Evolutionary conservation across 176 grass and related monocot genomes (phyloP).

Genomic region (Poa pratensis): DNA sequence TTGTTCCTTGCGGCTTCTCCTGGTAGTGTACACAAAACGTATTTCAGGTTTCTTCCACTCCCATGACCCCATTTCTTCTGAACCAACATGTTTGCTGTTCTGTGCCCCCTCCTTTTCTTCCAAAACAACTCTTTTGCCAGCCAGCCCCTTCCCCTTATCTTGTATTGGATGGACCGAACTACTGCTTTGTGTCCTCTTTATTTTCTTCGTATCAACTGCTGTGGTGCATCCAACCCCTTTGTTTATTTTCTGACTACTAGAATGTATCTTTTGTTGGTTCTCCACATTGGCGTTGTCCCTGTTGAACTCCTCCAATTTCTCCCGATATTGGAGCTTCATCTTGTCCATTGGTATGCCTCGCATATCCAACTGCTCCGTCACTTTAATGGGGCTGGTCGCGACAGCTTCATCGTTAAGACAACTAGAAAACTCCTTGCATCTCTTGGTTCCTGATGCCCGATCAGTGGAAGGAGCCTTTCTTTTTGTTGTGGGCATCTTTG

Average conservation of each 20-base stretch:
- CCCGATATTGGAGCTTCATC: constrained; percentile 45
- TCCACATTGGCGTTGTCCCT: constrained; percentile 43
- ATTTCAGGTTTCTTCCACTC: constrained; percentile 36
- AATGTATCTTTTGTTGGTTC: constrained; percentile 35
- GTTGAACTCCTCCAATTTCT: constrained; percentile 52
- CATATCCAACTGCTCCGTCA: constrained; percentile 38
- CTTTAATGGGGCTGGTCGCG: constrained; percentile 30
- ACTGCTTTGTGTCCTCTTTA: background rate
- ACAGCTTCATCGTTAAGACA: constrained; percentile 40
- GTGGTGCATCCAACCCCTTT: constrained; percentile 9
- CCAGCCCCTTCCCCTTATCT: constrained; percentile 7
- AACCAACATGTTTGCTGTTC: constrained; percentile 33
- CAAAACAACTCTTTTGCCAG: constrained; percentile 36
- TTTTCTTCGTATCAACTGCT: background rate
- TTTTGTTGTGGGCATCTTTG: constrained; percentile 25
- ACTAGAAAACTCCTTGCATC: constrained; percentile 31
- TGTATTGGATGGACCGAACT: constrained; percentile 25
- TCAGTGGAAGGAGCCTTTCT: constrained; percentile 38
- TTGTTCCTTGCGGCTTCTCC: constrained; percentile 36
- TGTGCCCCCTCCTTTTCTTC: constrained; percentile 28
- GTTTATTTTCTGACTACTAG: constrained; percentile 34
- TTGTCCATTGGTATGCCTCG: constrained; percentile 45
- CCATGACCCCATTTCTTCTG: constrained; percentile 33
- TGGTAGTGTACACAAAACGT: constrained; percentile 46
- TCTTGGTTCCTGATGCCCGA: constrained; percentile 42